Evolutionary conservation across 306 rosid species (phyloP).

Genomic region (Glycine soja): DNA sequence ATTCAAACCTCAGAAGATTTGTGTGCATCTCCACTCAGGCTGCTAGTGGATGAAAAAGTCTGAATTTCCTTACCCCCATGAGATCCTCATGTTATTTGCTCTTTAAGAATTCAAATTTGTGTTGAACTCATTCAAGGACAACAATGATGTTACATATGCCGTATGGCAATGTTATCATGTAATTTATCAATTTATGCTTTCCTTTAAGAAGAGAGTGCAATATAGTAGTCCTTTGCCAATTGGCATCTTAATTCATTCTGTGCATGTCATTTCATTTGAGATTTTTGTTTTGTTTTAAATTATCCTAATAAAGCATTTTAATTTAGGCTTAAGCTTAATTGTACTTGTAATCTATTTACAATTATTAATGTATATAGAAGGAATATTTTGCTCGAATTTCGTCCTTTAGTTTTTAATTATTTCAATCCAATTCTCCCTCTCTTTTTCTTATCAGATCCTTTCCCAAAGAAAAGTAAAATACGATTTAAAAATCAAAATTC

Average conservation of each 20-base stretch:
- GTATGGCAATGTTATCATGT: slow-evolving; percentile 33
- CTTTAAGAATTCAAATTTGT: slow-evolving; percentile 42
- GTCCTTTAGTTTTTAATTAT: neutral
- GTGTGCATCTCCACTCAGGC: slow-evolving; percentile 56
- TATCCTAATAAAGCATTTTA: neutral
- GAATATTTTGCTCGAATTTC: neutral
- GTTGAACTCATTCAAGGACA: slow-evolving; percentile 48
- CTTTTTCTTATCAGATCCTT: neutral
- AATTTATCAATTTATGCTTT: slow-evolving; percentile 43
- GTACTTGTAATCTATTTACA: neutral
- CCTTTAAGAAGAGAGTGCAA: slow-evolving; percentile 23
- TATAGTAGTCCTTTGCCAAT: neutral
- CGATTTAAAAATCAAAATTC: neutral
- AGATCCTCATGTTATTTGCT: slow-evolving; percentile 48
- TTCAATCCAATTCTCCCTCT: neutral
- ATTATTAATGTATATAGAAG: neutral
- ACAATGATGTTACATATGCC: slow-evolving; percentile 38
- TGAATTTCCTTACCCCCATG: slow-evolving; percentile 57
- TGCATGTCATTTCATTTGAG: neutral
- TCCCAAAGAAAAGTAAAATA: slow-evolving; percentile 9
- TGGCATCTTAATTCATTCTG: neutral
- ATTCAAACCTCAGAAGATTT: slow-evolving; percentile 43
- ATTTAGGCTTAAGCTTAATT: neutral
- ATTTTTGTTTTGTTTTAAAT: too few species aligned
- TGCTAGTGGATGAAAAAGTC: slow-evolving; percentile 71